Evolutionary conservation across 2,329 filamentous ascomycete species (phyloP).

Genomic region (Rhinocladiella similis): DNA sequence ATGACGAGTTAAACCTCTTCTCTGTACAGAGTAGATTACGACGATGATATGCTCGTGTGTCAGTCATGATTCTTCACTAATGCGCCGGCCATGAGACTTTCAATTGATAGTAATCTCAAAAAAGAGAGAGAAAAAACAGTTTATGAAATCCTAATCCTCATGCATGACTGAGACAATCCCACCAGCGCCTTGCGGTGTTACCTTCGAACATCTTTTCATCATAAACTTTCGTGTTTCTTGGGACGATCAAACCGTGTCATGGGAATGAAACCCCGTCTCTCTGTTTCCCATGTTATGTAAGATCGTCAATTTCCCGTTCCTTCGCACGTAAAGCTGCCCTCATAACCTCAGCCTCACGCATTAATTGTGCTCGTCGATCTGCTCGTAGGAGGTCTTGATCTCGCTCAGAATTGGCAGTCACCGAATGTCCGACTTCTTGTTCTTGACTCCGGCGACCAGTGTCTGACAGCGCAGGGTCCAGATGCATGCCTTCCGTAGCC

Average conservation of each 20-base stretch:
- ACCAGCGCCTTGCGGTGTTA: conserved; percentile 11
- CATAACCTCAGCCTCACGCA: conserved; percentile 75
- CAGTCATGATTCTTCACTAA: too few relatives aligned
- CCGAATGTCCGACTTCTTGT: conserved; percentile 8
- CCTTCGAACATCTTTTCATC: not conserved
- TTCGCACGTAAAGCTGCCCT: conserved; percentile 70
- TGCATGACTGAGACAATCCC: not conserved
- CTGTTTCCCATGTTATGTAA: conserved; percentile 35
- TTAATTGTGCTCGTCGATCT: conserved; percentile 46
- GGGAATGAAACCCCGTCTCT: not conserved
- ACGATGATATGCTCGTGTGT: too few relatives aligned
- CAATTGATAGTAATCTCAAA: too few relatives aligned
- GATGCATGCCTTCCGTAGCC: conserved; percentile 37
- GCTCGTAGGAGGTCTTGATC: conserved; percentile 10
- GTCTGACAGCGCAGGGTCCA: conserved; percentile 42
- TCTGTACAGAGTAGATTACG: too few relatives aligned
- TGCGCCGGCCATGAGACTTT: too few relatives aligned
- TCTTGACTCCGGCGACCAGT: conserved; percentile 35
- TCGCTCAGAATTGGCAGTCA: not conserved
- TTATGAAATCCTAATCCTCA: too few relatives aligned
- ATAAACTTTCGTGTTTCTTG: not conserved
- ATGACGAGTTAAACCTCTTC: too few relatives aligned
- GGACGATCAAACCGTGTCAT: not conserved
- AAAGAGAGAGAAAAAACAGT: too few relatives aligned
- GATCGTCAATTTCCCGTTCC: conserved; percentile 67